Conservation (phyloP, 2,329 filamentous ascomycete genomes). For the Sporothrix humicola region DNA sequence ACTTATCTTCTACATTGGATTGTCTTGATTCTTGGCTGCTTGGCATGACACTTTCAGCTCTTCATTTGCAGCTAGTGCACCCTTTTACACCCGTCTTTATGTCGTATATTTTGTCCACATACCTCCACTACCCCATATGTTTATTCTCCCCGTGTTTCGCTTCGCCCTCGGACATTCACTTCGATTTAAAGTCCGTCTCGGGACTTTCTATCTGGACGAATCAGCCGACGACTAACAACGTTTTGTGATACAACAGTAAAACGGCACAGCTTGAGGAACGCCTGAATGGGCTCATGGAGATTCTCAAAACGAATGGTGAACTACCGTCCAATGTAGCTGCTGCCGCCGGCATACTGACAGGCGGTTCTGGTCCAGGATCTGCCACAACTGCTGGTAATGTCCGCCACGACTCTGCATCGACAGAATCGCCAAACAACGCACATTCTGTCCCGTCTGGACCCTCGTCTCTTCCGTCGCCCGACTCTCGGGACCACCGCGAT, state of each 20-base stretch:
- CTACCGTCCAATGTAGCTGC: slow-evolving; percentile 36
- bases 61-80: background rate
- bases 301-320: slow-evolving; percentile 53
- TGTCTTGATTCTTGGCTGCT: no score
- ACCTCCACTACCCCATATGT: no score
- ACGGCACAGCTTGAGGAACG: slow-evolving; percentile 58
- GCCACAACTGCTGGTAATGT: background rate
- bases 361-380: background rate
- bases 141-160: no score
- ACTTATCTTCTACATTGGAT: no score
- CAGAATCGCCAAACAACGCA: slow-evolving; percentile 25
- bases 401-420: background rate
- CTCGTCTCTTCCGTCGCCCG: slow-evolving; percentile 26
- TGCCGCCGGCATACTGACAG: background rate
- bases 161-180: slow-evolving; percentile 17
- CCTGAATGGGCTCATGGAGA: slow-evolving; percentile 56
- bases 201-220: background rate
- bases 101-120: background rate
- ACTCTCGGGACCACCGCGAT: background rate
- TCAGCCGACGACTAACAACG: background rate
- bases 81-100: no score
- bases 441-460: slow-evolving; percentile 5
- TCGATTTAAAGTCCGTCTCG: slow-evolving; percentile 17
- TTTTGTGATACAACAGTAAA: slow-evolving; percentile 44
- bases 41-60: no score